phyloP scores from a whole-genome alignment of 2,329 filamentous ascomycete species.

The Catunica adiposa region DNA sequence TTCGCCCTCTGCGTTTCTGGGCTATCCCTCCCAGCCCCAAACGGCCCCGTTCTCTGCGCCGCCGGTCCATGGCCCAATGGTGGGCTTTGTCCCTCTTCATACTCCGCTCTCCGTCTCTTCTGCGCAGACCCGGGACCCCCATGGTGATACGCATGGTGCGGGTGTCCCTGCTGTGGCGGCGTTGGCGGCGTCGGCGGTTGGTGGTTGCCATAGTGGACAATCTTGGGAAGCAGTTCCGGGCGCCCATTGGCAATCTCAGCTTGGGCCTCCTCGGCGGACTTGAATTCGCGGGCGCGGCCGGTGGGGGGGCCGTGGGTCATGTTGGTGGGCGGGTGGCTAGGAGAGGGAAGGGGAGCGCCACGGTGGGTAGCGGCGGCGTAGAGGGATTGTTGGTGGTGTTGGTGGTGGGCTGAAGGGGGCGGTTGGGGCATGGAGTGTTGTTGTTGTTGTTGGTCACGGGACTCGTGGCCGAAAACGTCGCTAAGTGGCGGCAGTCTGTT shows the following conservation, averaged over 20 bases:
- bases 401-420: constrained; percentile 17
- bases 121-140: constrained; percentile 26
- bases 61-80: constrained; percentile 62
- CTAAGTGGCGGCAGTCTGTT: constrained; percentile 88
- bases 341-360: constrained; percentile 54
- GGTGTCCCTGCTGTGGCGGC: constrained; percentile 47
- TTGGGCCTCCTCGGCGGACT: constrained; percentile 89
- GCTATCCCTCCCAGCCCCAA: constrained; percentile 66
- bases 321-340: constrained; percentile 49
- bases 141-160: constrained; percentile 19
- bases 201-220: constrained; percentile 89
- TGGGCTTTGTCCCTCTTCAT: constrained; percentile 80
- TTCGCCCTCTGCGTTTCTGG: constrained; percentile 71
- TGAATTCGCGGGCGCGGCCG: constrained; percentile 65
- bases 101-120: constrained; percentile 74
- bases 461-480: constrained; percentile 59
- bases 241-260: constrained; percentile 80
- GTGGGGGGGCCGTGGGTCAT: constrained; percentile 33
- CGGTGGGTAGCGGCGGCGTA: constrained; percentile 38
- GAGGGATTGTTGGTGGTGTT: constrained; percentile 22
- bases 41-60: constrained; percentile 47
- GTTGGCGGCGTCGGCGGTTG: constrained; percentile 88
- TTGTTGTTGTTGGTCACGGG: constrained; percentile 2
- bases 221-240: constrained; percentile 76
- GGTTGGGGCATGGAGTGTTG: constrained; percentile 18